phyloP scores from a whole-genome alignment of 2,329 filamentous ascomycete species.

The Orbilia oligospora region DNA sequence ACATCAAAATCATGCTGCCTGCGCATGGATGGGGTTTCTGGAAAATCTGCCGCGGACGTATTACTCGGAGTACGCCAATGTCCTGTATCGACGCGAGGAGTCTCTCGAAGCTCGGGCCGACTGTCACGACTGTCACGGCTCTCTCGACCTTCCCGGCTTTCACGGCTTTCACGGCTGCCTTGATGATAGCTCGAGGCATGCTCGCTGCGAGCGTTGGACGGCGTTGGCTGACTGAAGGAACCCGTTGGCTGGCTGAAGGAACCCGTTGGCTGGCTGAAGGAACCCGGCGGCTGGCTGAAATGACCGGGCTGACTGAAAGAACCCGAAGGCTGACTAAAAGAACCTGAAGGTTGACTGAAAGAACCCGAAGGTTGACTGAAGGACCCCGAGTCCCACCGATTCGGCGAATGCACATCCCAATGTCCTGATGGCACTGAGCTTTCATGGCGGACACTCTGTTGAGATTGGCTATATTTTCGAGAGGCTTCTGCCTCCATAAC shows the following conservation, averaged over 20 bases:
- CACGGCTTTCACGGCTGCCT: slow-evolving; percentile 21
- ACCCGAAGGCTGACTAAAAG: slow-evolving; percentile 66
- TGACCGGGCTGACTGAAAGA: slow-evolving; percentile 75
- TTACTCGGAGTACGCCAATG: slow-evolving; percentile 69
- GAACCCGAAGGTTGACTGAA: slow-evolving; percentile 66
- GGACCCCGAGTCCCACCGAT: slow-evolving; percentile 59
- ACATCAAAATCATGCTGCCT: slow-evolving; percentile 93
- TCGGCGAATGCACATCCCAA: slow-evolving; percentile 52
- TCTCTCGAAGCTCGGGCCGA: slow-evolving; percentile 43
- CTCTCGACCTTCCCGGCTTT: slow-evolving; percentile 37
- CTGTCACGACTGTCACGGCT: slow-evolving; percentile 51
- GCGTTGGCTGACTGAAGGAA: slow-evolving; percentile 49
- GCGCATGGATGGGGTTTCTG: slow-evolving; percentile 62
- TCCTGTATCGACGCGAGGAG: slow-evolving; percentile 62
- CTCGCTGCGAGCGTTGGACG: slow-evolving; percentile 63
- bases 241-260: slow-evolving; percentile 64
- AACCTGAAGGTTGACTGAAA: slow-evolving; percentile 66
- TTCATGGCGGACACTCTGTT: slow-evolving; percentile 52
- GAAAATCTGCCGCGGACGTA: slow-evolving; percentile 80
- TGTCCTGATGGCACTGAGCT: slow-evolving; percentile 38
- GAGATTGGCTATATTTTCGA: slow-evolving; percentile 57
- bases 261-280: slow-evolving; percentile 64
- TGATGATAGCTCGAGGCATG: slow-evolving; percentile 46
- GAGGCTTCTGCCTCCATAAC: slow-evolving; percentile 64
- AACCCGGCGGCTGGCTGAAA: slow-evolving; percentile 67